phyloP scores from a whole-genome alignment of 208 protist genomes.

The Hexamita inflata region DNA sequence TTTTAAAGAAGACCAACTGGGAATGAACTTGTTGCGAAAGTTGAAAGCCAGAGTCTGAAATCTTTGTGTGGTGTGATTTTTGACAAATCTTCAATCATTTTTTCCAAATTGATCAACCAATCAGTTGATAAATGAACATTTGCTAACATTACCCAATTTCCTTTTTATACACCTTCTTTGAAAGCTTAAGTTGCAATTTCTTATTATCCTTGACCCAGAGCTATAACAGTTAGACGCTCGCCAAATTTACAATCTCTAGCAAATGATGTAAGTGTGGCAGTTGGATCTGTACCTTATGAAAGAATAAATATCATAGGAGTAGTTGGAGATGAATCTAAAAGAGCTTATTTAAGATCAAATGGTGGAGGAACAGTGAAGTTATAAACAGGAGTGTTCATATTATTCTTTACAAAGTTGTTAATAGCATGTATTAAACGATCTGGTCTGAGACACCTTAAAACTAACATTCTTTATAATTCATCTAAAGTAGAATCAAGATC shows the following conservation, averaged over 20 bases:
- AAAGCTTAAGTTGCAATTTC: constrained; percentile 74
- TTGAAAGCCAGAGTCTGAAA: constrained; percentile 93
- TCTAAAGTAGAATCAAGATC: constrained; percentile 65
- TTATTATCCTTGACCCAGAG: constrained; percentile 84
- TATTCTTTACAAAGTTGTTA: constrained; percentile 75
- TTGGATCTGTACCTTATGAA: constrained; percentile 84
- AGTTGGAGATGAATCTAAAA: constrained; percentile 63
- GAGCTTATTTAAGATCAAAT: constrained; percentile 66
- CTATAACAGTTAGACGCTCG: constrained; percentile 65
- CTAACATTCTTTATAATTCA: constrained; percentile 83
- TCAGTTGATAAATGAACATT: constrained; percentile 90
- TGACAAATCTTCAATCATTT: constrained; percentile 73
- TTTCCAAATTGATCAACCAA: constrained; percentile 86
- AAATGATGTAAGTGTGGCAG: constrained; percentile 66
- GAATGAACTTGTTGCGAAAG: constrained; percentile 76
- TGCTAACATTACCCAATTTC: constrained; percentile 71
- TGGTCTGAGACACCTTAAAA: constrained; percentile 77
- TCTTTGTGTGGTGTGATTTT: constrained; percentile 68
- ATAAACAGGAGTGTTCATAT: constrained; percentile 67
- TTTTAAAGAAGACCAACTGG: constrained; percentile 50
- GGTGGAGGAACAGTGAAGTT: constrained; percentile 83
- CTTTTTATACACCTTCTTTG: constrained; percentile 65
- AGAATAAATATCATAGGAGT: constrained; percentile 90
- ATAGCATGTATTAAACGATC: constrained; percentile 86
- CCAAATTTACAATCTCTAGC: constrained; percentile 58